Evolutionary conservation across 106 monocot species (phyloP).

Genomic region (Allium cepa): DNA sequence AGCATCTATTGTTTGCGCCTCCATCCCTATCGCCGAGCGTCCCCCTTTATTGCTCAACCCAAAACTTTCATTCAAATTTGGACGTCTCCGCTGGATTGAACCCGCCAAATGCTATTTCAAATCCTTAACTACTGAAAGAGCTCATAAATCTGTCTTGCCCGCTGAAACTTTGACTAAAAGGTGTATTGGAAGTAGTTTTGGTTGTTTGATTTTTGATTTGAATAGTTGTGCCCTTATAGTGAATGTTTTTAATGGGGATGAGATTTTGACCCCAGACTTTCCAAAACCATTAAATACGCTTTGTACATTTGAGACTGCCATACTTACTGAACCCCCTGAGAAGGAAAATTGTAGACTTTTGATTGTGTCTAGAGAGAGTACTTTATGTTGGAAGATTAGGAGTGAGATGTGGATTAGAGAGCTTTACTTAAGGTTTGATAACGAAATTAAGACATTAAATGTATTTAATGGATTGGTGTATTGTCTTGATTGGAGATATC

Average conservation of each 20-base stretch:
- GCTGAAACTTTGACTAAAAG: background rate
- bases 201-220: background rate
- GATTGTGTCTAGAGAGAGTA: background rate
- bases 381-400: background rate
- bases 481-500: conserved; percentile 1
- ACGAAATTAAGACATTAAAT: background rate
- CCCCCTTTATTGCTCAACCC: conserved; percentile 6
- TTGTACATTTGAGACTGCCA: background rate
- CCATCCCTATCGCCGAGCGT: background rate
- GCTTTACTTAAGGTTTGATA: background rate
- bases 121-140: background rate
- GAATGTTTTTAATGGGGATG: conserved; percentile 1
- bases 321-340: background rate
- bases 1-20: background rate
- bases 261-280: background rate
- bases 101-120: background rate
- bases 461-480: background rate
- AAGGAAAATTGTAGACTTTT: background rate
- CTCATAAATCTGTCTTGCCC: background rate
- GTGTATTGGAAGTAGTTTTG: background rate
- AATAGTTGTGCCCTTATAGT: background rate
- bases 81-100: background rate
- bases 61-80: background rate
- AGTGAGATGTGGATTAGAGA: background rate
- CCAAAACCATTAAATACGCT: background rate